Evolutionary conservation across 345 rosid species (phyloP).

Genomic region (Syzygium aromaticum): DNA sequence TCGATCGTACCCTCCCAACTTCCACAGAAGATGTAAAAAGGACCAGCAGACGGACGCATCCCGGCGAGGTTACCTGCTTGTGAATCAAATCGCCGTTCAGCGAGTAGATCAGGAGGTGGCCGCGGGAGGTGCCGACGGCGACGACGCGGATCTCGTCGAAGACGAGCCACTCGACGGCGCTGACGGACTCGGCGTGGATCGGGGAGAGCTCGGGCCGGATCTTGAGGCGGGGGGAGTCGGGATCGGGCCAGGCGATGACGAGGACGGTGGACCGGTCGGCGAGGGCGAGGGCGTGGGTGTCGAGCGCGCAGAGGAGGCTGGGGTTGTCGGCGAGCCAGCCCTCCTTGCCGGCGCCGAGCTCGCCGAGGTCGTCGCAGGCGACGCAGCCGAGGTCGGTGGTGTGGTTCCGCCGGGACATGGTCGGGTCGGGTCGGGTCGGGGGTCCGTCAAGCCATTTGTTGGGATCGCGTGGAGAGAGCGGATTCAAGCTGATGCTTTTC

Average conservation of each 20-base stretch:
- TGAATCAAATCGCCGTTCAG: conserved; percentile 64
- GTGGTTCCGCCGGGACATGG: conserved; percentile 59
- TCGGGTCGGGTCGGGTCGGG: not conserved
- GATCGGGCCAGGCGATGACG: conserved; percentile 64
- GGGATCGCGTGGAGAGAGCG: not conserved
- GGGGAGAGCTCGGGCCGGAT: conserved; percentile 89
- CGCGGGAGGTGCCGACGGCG: conserved; percentile 76
- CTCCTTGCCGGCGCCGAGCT: conserved; percentile 89
- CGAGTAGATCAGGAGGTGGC: conserved; percentile 66
- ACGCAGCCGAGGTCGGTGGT: conserved; percentile 82
- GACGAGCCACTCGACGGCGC: conserved; percentile 79
- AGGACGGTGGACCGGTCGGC: conserved; percentile 49
- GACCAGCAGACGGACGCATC: not conserved
- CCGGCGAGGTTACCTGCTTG: conserved; percentile 44
- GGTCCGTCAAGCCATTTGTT: not conserved
- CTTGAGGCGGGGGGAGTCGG: conserved; percentile 50
- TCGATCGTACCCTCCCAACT: not conserved
- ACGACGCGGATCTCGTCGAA: conserved; percentile 64
- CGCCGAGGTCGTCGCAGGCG: conserved; percentile 67
- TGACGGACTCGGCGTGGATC: conserved; percentile 56
- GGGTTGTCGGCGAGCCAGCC: conserved; percentile 80
- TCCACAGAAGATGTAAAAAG: not conserved
- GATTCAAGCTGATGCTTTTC: not conserved
- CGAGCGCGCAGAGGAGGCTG: conserved; percentile 58
- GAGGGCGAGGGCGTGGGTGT: conserved; percentile 58